A percentile compares a stretch with the other conserved stretches of the same genome.
Conservation (phyloP, 2,329 filamentous ascomycete species). For the Hymenoscyphus scutula region DNA sequence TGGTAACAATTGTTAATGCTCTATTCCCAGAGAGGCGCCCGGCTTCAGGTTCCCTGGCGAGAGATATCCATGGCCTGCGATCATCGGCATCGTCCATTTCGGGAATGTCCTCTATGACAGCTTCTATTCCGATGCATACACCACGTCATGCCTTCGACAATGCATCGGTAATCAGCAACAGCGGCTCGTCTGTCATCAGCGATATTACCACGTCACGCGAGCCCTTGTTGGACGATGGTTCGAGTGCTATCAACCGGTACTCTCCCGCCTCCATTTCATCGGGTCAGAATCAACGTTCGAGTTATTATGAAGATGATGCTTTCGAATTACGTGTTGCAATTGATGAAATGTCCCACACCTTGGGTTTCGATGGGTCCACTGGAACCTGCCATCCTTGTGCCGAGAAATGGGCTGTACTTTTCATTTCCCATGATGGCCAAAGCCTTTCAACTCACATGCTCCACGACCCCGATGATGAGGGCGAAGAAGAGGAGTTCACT, state of each 20-base stretch:
- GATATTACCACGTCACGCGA: slow-evolving; percentile 66
- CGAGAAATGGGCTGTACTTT: slow-evolving; percentile 80
- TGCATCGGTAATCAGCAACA: slow-evolving; percentile 69
- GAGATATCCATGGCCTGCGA: slow-evolving; percentile 54
- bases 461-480: slow-evolving; percentile 65
- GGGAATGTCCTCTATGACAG: slow-evolving; percentile 67
- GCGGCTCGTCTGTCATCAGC: slow-evolving; percentile 69
- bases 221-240: slow-evolving; percentile 56
- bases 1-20: slow-evolving; percentile 76
- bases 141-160: slow-evolving; percentile 56
- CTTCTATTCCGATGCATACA: slow-evolving; percentile 62
- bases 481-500: slow-evolving; percentile 64
- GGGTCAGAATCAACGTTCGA: slow-evolving; percentile 44
- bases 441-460: slow-evolving; percentile 68
- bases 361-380: slow-evolving; percentile 62
- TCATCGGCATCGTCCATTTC: slow-evolving; percentile 67
- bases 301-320: slow-evolving; percentile 62
- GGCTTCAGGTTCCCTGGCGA: slow-evolving; percentile 50
- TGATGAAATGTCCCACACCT: slow-evolving; percentile 66
- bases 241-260: slow-evolving; percentile 50
- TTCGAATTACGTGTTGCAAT: slow-evolving; percentile 64
- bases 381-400: slow-evolving; percentile 75
- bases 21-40: slow-evolving; percentile 76
- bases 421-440: slow-evolving; percentile 71
- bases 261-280: slow-evolving; percentile 47